Percentiles rank a stretch among this genome's conserved stretches.
Evolutionary conservation across 805 yeast species (phyloP).

Genomic region (Clavispora vitiphila): DNA sequence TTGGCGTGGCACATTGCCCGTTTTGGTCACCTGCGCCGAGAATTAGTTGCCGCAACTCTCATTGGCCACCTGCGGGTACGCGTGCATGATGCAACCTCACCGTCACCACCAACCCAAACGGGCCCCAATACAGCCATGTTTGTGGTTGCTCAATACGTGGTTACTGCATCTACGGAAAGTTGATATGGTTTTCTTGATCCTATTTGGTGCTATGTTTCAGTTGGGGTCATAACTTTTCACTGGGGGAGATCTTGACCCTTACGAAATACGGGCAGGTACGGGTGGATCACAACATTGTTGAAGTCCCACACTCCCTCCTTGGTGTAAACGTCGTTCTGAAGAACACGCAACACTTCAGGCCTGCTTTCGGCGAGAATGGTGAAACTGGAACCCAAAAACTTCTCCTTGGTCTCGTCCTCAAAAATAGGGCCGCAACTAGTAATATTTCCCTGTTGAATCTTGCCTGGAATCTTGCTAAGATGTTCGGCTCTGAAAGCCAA

Average conservation of each 20-base stretch:
- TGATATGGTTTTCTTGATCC: not conserved
- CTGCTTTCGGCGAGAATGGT: conserved; percentile 9
- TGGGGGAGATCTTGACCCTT: conserved; percentile 7
- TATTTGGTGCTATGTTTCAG: too few species aligned
- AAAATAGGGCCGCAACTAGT: conserved; percentile 13
- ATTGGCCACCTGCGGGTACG: too few species aligned
- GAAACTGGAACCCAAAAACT: conserved; percentile 13
- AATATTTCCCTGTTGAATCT: conserved; percentile 4
- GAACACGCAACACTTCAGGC: conserved; percentile 8
- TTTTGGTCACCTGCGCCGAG: too few species aligned
- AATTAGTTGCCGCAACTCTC: too few species aligned
- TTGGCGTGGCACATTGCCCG: too few species aligned
- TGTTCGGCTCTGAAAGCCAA: conserved; percentile 12
- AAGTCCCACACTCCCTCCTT: conserved; percentile 14
- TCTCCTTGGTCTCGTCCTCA: conserved; percentile 11
- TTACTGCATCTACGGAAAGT: too few species aligned
- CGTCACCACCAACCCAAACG: too few species aligned
- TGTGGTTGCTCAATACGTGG: too few species aligned
- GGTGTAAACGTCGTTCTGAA: conserved; percentile 13
- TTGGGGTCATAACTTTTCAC: too few species aligned
- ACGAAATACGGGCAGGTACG: conserved; percentile 9
- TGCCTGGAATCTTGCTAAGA: conserved; percentile 11
- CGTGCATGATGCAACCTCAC: too few species aligned
- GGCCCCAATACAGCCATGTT: too few species aligned
- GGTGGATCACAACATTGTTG: conserved; percentile 12